Evolutionary conservation across 352 stramenopile species (phyloP).

Genomic region (Pythium monospermum): DNA sequence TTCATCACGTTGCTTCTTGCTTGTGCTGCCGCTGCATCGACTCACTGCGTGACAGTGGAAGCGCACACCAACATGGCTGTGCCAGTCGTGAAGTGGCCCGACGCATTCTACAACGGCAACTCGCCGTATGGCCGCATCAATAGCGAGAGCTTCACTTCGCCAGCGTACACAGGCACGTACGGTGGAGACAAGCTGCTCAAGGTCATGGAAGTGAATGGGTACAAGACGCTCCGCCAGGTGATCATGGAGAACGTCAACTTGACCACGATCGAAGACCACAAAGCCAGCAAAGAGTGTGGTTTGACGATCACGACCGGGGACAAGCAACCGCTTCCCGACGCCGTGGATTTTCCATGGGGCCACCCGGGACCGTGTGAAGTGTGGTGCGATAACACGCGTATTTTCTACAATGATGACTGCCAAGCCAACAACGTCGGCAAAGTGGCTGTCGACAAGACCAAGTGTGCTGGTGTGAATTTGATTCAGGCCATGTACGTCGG

Average conservation of each 20-base stretch:
- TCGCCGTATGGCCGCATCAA: slow-evolving; percentile 4
- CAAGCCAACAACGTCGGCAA: slow-evolving; percentile 12
- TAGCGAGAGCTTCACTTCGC: neutral
- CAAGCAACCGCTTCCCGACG: neutral
- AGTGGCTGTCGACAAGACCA: slow-evolving; percentile 1
- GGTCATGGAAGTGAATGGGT: too few relatives aligned
- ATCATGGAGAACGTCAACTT: slow-evolving; percentile 1
- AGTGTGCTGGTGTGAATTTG: slow-evolving; percentile 8
- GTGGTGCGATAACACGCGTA: slow-evolving; percentile 13
- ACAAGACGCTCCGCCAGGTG: neutral
- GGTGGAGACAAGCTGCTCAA: neutral
- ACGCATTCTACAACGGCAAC: slow-evolving; percentile 11
- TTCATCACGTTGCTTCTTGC: too few relatives aligned
- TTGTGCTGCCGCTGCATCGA: too few relatives aligned
- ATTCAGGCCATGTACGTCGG: slow-evolving; percentile 17
- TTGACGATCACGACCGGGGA: neutral
- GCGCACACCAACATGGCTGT: slow-evolving; percentile 11
- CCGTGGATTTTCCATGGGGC: slow-evolving; percentile 3
- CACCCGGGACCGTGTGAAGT: slow-evolving; percentile 11
- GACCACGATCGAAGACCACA: neutral
- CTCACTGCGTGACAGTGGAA: neutral
- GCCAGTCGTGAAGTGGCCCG: slow-evolving; percentile 7
- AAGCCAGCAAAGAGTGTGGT: neutral
- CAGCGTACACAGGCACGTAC: neutral
- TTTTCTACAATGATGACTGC: slow-evolving; percentile 11